A percentile compares a stretch with the other conserved stretches of the same genome.
phyloP scores from a whole-genome alignment of 768 basidiomycete genomes.

The Amanita thiersii region DNA sequence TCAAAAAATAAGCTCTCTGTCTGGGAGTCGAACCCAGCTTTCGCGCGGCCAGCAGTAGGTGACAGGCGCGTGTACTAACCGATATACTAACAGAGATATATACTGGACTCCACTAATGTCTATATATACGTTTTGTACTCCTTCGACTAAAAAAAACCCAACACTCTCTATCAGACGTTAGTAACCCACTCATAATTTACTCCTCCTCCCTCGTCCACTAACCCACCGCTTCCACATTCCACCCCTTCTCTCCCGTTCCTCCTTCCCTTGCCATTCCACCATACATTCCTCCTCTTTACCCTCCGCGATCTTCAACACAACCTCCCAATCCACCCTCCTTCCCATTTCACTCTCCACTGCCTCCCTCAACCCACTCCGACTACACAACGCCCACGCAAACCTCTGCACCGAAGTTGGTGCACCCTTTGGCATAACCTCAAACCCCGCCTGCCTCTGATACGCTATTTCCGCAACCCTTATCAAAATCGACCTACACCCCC shows the following conservation, averaged over 20 bases:
- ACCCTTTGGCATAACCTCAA: conserved; percentile 29
- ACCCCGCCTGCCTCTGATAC: conserved; percentile 35
- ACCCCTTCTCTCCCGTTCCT: no score
- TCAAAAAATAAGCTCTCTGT: conserved; percentile 10
- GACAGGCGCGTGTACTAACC: conserved; percentile 12
- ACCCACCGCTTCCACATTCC: no score
- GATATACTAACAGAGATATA: conserved; percentile 12
- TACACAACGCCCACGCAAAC: conserved; percentile 37
- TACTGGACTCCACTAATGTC: not conserved
- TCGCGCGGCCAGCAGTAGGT: conserved; percentile 5
- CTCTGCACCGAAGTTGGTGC: conserved; percentile 25
- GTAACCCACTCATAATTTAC: conserved; percentile 4
- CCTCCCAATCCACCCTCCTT: conserved; percentile 22
- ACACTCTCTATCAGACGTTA: no score
- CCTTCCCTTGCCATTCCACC: no score
- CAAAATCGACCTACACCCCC: conserved; percentile 29
- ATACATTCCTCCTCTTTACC: conserved; percentile 12
- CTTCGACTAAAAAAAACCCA: no score
- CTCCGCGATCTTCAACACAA: conserved; percentile 19
- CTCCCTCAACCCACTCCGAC: conserved; percentile 25
- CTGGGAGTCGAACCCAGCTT: conserved; percentile 14
- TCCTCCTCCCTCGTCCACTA: not conserved
- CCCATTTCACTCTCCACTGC: conserved; percentile 32
- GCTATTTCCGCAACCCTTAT: conserved; percentile 37
- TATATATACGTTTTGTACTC: not conserved